Base-by-base conservation (phyloP, 176 grass and related monocot species). In the Ensete ventricosum region DNA sequence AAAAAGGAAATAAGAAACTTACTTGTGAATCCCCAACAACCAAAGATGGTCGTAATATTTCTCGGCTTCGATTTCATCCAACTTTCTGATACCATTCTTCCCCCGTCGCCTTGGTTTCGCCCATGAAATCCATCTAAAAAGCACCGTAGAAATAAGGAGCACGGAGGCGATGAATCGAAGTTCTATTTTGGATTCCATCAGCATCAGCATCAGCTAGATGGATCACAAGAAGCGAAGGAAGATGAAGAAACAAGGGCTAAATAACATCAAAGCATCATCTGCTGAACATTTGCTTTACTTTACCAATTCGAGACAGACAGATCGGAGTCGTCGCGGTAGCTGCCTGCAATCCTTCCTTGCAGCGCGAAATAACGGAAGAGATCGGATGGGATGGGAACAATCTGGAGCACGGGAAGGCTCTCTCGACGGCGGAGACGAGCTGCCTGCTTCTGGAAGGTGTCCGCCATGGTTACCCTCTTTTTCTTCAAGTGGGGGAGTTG, bases 101-200 rank as follows among this genome's bases (percentile, higher is more conserved):
- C 91, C 88, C 90, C 90, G 93, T 87, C 79, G 80, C 82, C 74
- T 91, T 98, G 8, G 90, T 90, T 76, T 98, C 94, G 25, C 83
- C 27, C 63, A 98, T 90, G 52, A 87, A 91, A 78, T 98, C 94
- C 94, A 98, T 98, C 89, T 92, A 74, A n/a, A 59, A 76, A 60
- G 11, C 17, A 14, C 16, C 49, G 53, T 6, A 76, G 8, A 48
- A 43, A 43, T 6, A 43, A 43, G 34, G 0, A 43, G n/a, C n/a
- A n/a, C n/a, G 3, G 34, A 23, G 22, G 22, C 34, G 4, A 43
- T 43, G 5, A 6, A 43, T 43, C 34, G 34, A 43, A 6, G 4
- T 43, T 43, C 34, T 43, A 43, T 43, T 43, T 6, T 43, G 34
- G 34, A 43, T 43, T 43, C 34, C 34, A 43, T 43, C 34, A 43